Conservation (phyloP, 768 basidiomycete species). For the Neoboletus brunneissimus region DNA sequence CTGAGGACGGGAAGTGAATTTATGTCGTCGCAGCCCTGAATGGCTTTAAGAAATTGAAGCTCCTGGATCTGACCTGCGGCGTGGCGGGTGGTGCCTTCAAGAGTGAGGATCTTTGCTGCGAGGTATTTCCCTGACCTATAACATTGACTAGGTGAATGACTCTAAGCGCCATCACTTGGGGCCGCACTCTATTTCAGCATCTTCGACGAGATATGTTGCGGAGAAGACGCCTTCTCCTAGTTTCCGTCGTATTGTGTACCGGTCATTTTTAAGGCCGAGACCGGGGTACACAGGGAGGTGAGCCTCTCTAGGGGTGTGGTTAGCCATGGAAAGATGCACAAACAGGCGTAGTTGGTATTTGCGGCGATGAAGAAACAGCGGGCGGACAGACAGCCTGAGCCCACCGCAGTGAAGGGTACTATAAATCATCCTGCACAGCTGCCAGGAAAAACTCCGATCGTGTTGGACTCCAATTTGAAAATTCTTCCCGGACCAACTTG, state of each 20-base stretch:
- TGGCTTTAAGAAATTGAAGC: not conserved
- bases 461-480: not conserved
- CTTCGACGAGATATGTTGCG: not conserved
- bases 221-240: not conserved
- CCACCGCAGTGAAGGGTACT: not conserved
- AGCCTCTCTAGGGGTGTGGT: not conserved
- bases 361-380: not conserved
- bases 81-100: not conserved
- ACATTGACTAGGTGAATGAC: not conserved
- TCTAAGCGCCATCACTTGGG: not conserved
- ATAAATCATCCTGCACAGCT: not conserved
- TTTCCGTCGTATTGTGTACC: not conserved
- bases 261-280: not conserved
- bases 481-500: no score
- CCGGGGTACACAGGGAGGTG: not conserved
- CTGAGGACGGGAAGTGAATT: not conserved
- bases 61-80: not conserved
- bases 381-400: not conserved
- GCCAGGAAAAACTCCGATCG: not conserved
- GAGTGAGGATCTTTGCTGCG: not conserved
- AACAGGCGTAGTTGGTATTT: not conserved
- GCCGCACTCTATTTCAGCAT: not conserved
- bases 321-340: not conserved
- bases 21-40: not conserved
- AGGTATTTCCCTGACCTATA: not conserved